Percentiles rank a stretch among this genome's conserved stretches.
Conservation (phyloP, 768 basidiomycete genomes). For the Leccinum broughii region DNA sequence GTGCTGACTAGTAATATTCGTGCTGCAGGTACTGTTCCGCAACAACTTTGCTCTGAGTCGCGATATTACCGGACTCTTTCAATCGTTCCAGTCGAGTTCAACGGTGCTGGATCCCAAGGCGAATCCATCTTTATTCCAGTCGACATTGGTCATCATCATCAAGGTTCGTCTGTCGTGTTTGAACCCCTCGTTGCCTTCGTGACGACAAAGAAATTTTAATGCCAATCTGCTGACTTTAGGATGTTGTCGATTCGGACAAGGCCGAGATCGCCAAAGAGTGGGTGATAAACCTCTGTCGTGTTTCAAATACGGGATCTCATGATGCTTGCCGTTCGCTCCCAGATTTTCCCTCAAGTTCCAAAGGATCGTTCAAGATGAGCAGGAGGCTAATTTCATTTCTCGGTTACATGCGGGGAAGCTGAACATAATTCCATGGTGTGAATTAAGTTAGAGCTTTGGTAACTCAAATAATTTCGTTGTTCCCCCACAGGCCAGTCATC, state of each 20-base stretch:
- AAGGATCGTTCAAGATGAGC: slow-evolving; percentile 62
- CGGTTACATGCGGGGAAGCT: slow-evolving; percentile 56
- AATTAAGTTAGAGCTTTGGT: neutral
- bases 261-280: slow-evolving; percentile 59
- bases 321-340: neutral
- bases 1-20: neutral
- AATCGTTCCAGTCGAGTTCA: slow-evolving; percentile 61
- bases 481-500: slow-evolving; percentile 49
- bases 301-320: neutral
- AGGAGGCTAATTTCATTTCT: slow-evolving; percentile 62
- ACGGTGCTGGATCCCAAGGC: slow-evolving; percentile 56
- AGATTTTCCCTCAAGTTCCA: slow-evolving; percentile 60
- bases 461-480: neutral
- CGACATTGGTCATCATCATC: slow-evolving; percentile 60
- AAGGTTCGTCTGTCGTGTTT: slow-evolving; percentile 39
- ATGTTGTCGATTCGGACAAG: slow-evolving; percentile 63
- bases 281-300: slow-evolving; percentile 7
- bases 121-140: slow-evolving; percentile 60
- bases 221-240: slow-evolving; percentile 35
- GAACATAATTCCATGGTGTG: slow-evolving; percentile 58
- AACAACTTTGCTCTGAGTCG: slow-evolving; percentile 65
- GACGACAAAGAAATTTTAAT: neutral
- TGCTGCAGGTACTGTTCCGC: slow-evolving; percentile 55
- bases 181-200: neutral
- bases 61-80: slow-evolving; percentile 60